Conservation (phyloP, 1,284 basidiomycete genomes). For the Agroathelia rolfsii region DNA sequence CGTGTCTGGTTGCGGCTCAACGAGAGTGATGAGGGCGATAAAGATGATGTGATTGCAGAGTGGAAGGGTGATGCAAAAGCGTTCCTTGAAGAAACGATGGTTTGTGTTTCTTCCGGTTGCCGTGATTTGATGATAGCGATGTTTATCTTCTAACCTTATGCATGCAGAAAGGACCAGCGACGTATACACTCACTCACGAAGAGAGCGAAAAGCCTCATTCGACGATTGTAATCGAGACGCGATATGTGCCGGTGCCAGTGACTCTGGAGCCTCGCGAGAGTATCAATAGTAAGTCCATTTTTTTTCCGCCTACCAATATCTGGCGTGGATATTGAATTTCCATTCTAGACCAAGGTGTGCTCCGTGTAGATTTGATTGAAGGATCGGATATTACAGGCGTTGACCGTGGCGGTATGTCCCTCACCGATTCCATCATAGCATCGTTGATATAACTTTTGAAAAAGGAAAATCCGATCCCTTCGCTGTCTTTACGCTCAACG, state of each 20-base stretch:
- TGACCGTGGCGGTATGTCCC: slow-evolving; percentile 71
- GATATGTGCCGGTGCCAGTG: slow-evolving; percentile 88
- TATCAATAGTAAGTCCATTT: slow-evolving; percentile 69
- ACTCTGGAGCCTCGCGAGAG: slow-evolving; percentile 82
- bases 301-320: slow-evolving; percentile 1
- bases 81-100: slow-evolving; percentile 72
- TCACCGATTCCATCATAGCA: slow-evolving; percentile 14
- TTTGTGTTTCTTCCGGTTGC: slow-evolving; percentile 30
- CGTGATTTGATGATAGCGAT: no score
- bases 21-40: slow-evolving; percentile 72
- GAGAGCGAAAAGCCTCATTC: slow-evolving; percentile 40
- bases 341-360: slow-evolving; percentile 76
- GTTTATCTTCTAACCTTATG: no score
- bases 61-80: slow-evolving; percentile 72
- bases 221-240: slow-evolving; percentile 62
- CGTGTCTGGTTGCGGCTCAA: slow-evolving; percentile 83
- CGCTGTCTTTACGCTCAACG: slow-evolving; percentile 80
- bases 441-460: slow-evolving; percentile 9
- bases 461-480: slow-evolving; percentile 83
- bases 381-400: slow-evolving; percentile 74
- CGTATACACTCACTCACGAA: slow-evolving; percentile 44
- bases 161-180: slow-evolving; percentile 52
- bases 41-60: slow-evolving; percentile 77
- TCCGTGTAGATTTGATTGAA: slow-evolving; percentile 75
- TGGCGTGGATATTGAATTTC: background rate